phyloP scores from a whole-genome alignment of 306 rosid genomes.

The Mimosa pudica region DNA sequence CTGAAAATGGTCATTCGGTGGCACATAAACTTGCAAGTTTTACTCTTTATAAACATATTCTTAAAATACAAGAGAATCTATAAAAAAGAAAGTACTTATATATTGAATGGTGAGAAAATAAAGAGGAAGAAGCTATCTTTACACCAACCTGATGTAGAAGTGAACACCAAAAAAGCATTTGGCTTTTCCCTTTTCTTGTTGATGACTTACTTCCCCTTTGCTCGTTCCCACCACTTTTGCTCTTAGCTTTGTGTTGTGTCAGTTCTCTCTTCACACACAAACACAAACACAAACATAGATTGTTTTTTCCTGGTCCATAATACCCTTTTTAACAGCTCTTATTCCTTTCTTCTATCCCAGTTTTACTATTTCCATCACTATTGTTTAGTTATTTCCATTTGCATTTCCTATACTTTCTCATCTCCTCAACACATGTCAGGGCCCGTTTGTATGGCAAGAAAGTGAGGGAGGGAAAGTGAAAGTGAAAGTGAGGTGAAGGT shows the following conservation, averaged over 20 bases:
- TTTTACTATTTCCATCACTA: neutral
- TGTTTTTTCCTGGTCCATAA: constrained; percentile 27
- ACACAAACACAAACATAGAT: neutral
- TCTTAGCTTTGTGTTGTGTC: constrained; percentile 40
- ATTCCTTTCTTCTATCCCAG: neutral
- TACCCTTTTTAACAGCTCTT: constrained; percentile 34
- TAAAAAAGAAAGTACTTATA: neutral
- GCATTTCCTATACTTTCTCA: neutral
- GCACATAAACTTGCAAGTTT: constrained; percentile 34
- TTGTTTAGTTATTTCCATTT: neutral
- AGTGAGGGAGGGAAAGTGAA: too few relatives aligned
- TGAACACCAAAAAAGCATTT: constrained; percentile 61
- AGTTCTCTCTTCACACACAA: constrained; percentile 34
- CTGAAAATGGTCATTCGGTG: constrained; percentile 37
- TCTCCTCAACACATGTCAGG: neutral
- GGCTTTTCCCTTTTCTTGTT: constrained; percentile 52
- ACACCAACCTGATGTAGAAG: constrained; percentile 62
- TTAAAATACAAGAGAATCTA: constrained; percentile 26
- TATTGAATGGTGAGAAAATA: constrained; percentile 45
- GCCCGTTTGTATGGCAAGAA: too few relatives aligned
- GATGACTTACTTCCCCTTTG: constrained; percentile 36
- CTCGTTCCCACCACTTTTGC: constrained; percentile 56
- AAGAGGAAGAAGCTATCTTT: constrained; percentile 51
- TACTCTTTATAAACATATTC: neutral
- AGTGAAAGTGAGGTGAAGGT: too few relatives aligned